Conservation (phyloP, 164 flowering plant genomes). For the Aristolochia californica region DNA sequence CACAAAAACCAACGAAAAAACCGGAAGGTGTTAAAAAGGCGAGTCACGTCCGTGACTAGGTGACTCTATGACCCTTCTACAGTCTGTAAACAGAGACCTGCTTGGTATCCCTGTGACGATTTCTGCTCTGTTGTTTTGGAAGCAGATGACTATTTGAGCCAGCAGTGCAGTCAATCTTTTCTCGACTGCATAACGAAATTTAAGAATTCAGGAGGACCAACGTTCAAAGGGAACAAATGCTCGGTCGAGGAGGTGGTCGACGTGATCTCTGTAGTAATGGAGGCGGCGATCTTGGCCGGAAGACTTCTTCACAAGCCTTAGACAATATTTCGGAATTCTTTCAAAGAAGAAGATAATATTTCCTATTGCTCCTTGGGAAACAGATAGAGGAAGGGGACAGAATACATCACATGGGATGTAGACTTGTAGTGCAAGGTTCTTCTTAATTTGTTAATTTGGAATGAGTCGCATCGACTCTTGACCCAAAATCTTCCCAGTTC, state of each 20-base stretch:
- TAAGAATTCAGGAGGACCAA: constrained; percentile 23
- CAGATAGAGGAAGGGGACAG: too few relatives aligned
- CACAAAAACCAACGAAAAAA: background rate
- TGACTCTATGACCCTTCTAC: background rate
- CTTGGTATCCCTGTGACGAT: background rate
- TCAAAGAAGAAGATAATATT: too few relatives aligned
- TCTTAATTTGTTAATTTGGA: too few relatives aligned
- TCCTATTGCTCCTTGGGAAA: too few relatives aligned
- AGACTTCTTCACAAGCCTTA: constrained; percentile 43
- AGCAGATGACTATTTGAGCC: constrained; percentile 69
- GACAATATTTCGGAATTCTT: too few relatives aligned
- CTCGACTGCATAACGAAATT: constrained; percentile 47
- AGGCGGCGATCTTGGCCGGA: constrained; percentile 75
- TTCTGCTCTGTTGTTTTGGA: background rate
- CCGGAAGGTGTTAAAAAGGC: background rate
- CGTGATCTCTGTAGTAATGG: constrained; percentile 51
- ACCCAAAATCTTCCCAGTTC: too few relatives aligned
- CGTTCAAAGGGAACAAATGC: constrained; percentile 64
- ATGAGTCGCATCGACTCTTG: too few relatives aligned
- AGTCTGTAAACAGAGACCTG: background rate
- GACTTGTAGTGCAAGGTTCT: too few relatives aligned
- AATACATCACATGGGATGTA: too few relatives aligned
- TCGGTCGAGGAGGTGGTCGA: constrained; percentile 42
- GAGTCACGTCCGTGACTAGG: background rate
- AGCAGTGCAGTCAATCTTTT: constrained; percentile 57